Evolutionary conservation across 2,329 filamentous ascomycete species (phyloP).

Genomic region (Stemphylium beticola): DNA sequence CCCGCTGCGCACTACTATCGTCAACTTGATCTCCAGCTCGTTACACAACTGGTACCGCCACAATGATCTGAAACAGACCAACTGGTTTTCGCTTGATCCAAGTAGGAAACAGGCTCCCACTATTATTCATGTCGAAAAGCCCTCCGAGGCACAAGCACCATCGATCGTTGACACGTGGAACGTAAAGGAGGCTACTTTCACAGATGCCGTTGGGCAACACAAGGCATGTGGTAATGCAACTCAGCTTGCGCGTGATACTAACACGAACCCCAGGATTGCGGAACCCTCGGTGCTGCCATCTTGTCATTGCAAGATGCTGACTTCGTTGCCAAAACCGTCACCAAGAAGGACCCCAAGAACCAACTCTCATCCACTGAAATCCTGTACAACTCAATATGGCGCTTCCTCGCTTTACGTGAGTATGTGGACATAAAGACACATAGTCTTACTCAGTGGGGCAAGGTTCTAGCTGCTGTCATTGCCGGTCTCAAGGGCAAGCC

Average conservation of each 20-base stretch:
- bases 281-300: conserved; percentile 57
- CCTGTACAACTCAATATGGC: conserved; percentile 78
- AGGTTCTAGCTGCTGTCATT: conserved; percentile 74
- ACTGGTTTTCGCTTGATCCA: conserved; percentile 70
- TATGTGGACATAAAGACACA: conserved; percentile 78
- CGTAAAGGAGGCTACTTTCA: conserved; percentile 66
- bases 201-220: conserved; percentile 45
- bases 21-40: conserved; percentile 78
- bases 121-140: conserved; percentile 66
- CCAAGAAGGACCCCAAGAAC: conserved; percentile 57
- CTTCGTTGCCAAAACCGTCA: conserved; percentile 73
- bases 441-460: conserved; percentile 79
- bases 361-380: conserved; percentile 71
- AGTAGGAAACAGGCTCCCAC: conserved; percentile 54
- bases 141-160: conserved; percentile 56
- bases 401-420: conserved; percentile 85
- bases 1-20: conserved; percentile 74
- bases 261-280: conserved; percentile 27
- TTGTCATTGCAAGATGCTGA: conserved; percentile 71
- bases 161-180: conserved; percentile 71
- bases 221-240: conserved; percentile 19
- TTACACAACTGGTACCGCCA: conserved; percentile 84
- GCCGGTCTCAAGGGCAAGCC: conserved; percentile 63
- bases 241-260: conserved; percentile 5
- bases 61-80: conserved; percentile 76